Evolutionary conservation across 108 stramenopile species (phyloP).

Genomic region (Nitzschia putrida): DNA sequence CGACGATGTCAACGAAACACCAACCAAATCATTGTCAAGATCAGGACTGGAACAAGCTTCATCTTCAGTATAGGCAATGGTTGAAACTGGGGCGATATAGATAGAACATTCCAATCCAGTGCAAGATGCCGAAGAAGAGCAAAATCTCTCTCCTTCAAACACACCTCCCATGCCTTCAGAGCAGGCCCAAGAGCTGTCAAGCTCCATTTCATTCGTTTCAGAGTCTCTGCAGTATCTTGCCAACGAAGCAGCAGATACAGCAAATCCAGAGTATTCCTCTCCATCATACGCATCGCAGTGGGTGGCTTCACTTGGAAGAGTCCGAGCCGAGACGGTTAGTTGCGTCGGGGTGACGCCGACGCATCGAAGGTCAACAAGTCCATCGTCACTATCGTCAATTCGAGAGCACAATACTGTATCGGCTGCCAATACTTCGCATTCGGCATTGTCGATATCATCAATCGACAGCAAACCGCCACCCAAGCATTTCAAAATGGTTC

Average conservation of each 20-base stretch:
- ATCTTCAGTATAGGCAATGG: neutral
- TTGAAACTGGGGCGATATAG: neutral
- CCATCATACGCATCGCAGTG: neutral
- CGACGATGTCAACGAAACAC: neutral
- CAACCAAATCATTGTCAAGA: neutral
- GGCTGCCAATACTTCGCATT: conserved; percentile 3
- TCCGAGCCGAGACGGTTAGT: conserved; percentile 6
- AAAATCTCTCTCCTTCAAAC: neutral
- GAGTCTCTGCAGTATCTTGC: conserved; percentile 8
- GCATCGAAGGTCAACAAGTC: conserved; percentile 19
- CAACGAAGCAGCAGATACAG: conserved; percentile 1
- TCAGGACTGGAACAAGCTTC: conserved; percentile 4
- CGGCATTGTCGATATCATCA: neutral
- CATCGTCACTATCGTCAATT: conserved; percentile 7
- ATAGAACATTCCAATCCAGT: conserved; percentile 4
- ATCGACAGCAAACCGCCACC: conserved; percentile 2
- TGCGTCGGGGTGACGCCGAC: neutral
- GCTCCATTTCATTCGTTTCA: neutral
- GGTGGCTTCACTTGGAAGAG: conserved; percentile 12
- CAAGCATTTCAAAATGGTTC: conserved; percentile 2
- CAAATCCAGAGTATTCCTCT: neutral
- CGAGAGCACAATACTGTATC: conserved; percentile 8
- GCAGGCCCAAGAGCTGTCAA: conserved; percentile 2
- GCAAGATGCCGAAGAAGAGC: neutral
- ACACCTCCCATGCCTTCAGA: neutral